Conservation (phyloP, 768 basidiomycete genomes). For the Lactarius pseudohatsudake region DNA sequence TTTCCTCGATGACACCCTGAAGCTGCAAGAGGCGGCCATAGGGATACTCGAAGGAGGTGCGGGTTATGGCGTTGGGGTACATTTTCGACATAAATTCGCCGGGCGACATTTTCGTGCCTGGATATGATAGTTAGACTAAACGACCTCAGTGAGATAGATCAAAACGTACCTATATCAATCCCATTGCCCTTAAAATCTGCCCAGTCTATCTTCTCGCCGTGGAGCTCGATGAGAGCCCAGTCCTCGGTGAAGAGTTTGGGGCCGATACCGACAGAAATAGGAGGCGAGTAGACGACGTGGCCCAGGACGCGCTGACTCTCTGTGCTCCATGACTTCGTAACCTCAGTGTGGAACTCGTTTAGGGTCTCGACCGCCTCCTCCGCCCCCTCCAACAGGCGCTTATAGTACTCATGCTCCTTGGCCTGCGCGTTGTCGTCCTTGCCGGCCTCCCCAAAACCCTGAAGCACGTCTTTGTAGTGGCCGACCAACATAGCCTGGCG, state of each 20-base stretch:
- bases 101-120: neutral
- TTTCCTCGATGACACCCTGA: slow-evolving; percentile 26
- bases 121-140: slow-evolving; percentile 17
- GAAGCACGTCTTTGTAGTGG: neutral
- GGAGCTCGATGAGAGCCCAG: slow-evolving; percentile 35
- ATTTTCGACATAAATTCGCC: too few relatives aligned
- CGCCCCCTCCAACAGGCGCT: neutral
- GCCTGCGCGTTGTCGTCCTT: neutral
- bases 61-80: too few relatives aligned
- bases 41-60: slow-evolving; percentile 29
- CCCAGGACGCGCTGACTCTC: neutral
- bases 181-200: slow-evolving; percentile 28
- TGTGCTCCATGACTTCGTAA: neutral
- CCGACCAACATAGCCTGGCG: accelerated
- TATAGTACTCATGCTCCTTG: neutral
- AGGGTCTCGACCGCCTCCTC: neutral
- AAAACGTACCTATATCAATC: slow-evolving; percentile 7
- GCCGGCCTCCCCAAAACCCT: too few relatives aligned
- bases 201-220: slow-evolving; percentile 30
- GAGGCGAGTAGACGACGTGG: slow-evolving; percentile 11
- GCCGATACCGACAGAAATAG: slow-evolving; percentile 24
- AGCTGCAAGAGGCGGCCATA: slow-evolving; percentile 29
- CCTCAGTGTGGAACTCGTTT: neutral
- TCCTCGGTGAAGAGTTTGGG: too few relatives aligned
- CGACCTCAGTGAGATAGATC: slow-evolving; percentile 5